These are phyloP conservation scores for Neopestalotiopsis clavispora DNA, from an alignment of 2,329 filamentous ascomycete species.

Conservation along the genomic window DNA sequence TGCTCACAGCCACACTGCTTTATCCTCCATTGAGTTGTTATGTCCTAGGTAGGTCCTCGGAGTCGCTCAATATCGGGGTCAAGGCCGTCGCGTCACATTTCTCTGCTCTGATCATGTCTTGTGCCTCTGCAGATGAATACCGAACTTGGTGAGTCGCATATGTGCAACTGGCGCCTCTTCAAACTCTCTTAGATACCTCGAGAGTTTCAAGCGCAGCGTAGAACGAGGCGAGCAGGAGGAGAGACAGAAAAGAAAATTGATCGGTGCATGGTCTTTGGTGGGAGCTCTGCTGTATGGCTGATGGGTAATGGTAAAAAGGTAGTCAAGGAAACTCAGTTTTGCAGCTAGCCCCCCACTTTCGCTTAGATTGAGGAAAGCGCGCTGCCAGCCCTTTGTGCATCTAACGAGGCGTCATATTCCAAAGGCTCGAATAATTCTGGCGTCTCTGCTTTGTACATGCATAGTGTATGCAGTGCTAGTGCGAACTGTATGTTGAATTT, in stretches of 20 bases:
- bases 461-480: background rate
- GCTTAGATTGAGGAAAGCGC: background rate
- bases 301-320: background rate
- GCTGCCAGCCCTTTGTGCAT: background rate
- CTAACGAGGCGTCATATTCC: background rate
- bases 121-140: background rate
- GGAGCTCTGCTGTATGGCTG: background rate
- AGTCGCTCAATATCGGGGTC: too few relatives aligned
- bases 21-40: background rate
- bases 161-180: background rate
- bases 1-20: constrained; percentile 14
- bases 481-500: background rate
- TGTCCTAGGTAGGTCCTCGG: background rate
- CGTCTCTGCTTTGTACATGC: background rate
- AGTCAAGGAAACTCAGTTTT: background rate
- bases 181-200: background rate
- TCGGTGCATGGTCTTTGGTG: background rate
- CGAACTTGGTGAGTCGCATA: background rate
- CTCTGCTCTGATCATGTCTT: background rate
- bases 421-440: background rate
- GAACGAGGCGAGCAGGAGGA: background rate
- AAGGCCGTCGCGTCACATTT: background rate
- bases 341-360: background rate
- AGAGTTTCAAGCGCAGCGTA: background rate
- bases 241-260: background rate